These are phyloP conservation scores for Quillaja saponaria DNA, from an alignment of 306 rosid species.

Conservation along the genomic window DNA sequence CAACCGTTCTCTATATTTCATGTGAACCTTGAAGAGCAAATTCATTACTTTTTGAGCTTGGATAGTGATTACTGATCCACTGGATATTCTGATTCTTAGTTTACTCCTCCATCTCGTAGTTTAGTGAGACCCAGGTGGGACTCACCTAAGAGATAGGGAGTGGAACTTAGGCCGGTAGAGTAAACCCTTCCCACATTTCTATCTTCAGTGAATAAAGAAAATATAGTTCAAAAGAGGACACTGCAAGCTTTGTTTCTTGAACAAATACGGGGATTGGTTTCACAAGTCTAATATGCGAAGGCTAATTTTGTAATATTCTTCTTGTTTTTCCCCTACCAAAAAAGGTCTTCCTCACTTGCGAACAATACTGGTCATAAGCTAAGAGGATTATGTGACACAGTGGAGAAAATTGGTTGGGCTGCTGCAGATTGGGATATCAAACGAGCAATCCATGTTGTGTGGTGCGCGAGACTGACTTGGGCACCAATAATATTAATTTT, in stretches of 20 bases:
- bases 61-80: not conserved
- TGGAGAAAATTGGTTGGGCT: slow-evolving; percentile 48
- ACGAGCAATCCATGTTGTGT: slow-evolving; percentile 51
- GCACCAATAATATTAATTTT: slow-evolving; percentile 39
- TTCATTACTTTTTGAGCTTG: not conserved
- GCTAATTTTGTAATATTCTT: not conserved
- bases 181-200: not conserved
- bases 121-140: too few relatives aligned
- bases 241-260: too few relatives aligned
- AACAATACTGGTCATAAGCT: slow-evolving; percentile 4
- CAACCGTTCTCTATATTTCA: not conserved
- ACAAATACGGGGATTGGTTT: too few relatives aligned
- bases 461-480: slow-evolving; percentile 37
- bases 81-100: too few relatives aligned
- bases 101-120: too few relatives aligned
- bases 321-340: too few relatives aligned
- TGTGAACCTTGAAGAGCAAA: not conserved
- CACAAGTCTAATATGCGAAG: not conserved
- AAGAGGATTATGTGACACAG: slow-evolving; percentile 51
- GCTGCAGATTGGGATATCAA: slow-evolving; percentile 60
- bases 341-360: not conserved
- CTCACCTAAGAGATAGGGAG: too few relatives aligned
- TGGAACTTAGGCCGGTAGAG: too few relatives aligned
- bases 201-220: not conserved
- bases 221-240: not conserved